A percentile compares a stretch with the other conserved stretches of the same genome.
Evolutionary conservation across 495 filamentous ascomycete species (phyloP).

Genomic region (Penicillium roqueforti): DNA sequence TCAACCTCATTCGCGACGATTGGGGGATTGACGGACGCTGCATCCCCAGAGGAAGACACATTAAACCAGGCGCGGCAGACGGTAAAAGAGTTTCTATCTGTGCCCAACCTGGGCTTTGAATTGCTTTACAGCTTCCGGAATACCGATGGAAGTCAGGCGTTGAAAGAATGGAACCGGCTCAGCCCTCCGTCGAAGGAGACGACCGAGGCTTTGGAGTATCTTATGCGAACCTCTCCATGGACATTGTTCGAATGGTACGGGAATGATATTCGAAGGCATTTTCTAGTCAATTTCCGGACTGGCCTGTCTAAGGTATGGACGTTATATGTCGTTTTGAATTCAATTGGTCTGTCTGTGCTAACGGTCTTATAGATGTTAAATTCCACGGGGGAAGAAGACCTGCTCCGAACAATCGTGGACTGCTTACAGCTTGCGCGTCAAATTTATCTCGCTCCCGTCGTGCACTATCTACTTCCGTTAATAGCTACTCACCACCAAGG

Average conservation of each 20-base stretch:
- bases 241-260: slow-evolving; percentile 49
- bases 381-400: slow-evolving; percentile 19
- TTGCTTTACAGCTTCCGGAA: slow-evolving; percentile 20
- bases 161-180: slow-evolving; percentile 31
- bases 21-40: slow-evolving; percentile 1
- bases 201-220: slow-evolving; percentile 37
- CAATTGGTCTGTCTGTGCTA: slow-evolving; percentile 1
- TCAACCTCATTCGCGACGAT: slow-evolving; percentile 11
- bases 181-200: slow-evolving; percentile 32
- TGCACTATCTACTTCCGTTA: slow-evolving; percentile 36
- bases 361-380: slow-evolving; percentile 28
- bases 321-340: background rate
- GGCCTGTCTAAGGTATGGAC: slow-evolving; percentile 36
- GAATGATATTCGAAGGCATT: slow-evolving; percentile 51
- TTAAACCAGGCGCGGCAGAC: slow-evolving; percentile 68
- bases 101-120: slow-evolving; percentile 44
- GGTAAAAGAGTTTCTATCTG: slow-evolving; percentile 57
- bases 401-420: slow-evolving; percentile 38
- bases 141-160: slow-evolving; percentile 26
- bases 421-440: slow-evolving; percentile 41
- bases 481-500: slow-evolving; percentile 30
- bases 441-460: slow-evolving; percentile 46
- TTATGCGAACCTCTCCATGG: slow-evolving; percentile 21
- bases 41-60: slow-evolving; percentile 47
- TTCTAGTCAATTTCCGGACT: slow-evolving; percentile 39